Percentiles rank a stretch among this genome's conserved stretches.
phyloP scores from a whole-genome alignment of 257 asterid species.

The Salvia hispanica region DNA sequence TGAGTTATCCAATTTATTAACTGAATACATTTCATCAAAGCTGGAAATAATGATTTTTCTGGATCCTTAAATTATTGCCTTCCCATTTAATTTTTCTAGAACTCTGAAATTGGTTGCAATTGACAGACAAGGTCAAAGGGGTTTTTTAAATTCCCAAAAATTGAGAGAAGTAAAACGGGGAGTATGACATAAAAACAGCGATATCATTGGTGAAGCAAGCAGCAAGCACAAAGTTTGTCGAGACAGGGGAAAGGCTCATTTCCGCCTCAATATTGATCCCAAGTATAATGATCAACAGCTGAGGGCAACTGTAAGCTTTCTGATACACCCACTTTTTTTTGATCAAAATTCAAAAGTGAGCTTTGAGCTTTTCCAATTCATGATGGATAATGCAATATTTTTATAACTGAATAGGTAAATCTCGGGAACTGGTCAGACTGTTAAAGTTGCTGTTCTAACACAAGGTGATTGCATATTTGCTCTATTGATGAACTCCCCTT shows the following conservation, averaged over 20 bases:
- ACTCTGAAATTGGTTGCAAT: slow-evolving; percentile 16
- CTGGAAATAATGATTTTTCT: too few species aligned
- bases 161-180: slow-evolving; percentile 80
- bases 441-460: slow-evolving; percentile 93
- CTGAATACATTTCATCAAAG: too few species aligned
- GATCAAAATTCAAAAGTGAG: too few species aligned
- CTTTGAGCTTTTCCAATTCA: too few species aligned
- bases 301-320: slow-evolving; percentile 84
- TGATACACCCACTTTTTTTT: too few species aligned
- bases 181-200: slow-evolving; percentile 79
- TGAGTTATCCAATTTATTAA: too few species aligned
- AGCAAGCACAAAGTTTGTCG: slow-evolving; percentile 75
- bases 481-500: too few species aligned
- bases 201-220: slow-evolving; percentile 73
- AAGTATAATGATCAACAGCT: slow-evolving; percentile 96
- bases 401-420: too few species aligned
- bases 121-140: slow-evolving; percentile 92
- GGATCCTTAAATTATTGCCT: not conserved
- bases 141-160: slow-evolving; percentile 82
- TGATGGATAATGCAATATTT: too few species aligned
- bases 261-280: slow-evolving; percentile 96
- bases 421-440: slow-evolving; percentile 93
- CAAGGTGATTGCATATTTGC: slow-evolving; percentile 59
- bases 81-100: slow-evolving; percentile 2
- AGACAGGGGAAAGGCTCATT: slow-evolving; percentile 95